phyloP scores from a whole-genome alignment of 495 filamentous ascomycete genomes.

The Hypoxylon fragiforme region DNA sequence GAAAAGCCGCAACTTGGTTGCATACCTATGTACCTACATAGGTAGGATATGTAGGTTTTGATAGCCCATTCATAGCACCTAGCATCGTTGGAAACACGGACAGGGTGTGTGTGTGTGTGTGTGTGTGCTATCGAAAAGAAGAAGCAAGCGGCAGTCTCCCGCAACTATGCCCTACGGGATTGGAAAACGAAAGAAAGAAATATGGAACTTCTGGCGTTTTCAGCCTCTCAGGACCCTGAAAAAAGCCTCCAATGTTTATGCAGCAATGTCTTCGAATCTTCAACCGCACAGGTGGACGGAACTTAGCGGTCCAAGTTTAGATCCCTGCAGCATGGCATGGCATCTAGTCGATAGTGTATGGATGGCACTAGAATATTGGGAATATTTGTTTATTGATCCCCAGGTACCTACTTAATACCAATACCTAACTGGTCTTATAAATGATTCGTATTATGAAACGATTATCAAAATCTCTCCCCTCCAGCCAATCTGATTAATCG shows the following conservation, averaged over 20 bases:
- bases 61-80: too few species aligned
- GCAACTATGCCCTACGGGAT: neutral
- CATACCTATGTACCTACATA: neutral
- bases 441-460: neutral
- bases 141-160: neutral
- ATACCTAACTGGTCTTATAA: neutral
- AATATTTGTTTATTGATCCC: neutral
- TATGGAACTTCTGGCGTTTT: neutral
- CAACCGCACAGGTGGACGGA: slow-evolving; percentile 10
- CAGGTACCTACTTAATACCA: neutral
- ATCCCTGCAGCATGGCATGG: too few species aligned
- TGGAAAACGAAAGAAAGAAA: neutral
- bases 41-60: too few species aligned
- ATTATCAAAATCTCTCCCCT: neutral
- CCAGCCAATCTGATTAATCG: neutral
- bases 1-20: neutral
- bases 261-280: too few species aligned
- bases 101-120: too few species aligned
- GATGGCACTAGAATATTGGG: too few species aligned
- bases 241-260: too few species aligned
- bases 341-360: too few species aligned
- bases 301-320: too few species aligned
- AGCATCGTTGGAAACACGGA: neutral
- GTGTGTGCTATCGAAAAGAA: neutral
- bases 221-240: slow-evolving; percentile 17